These are phyloP conservation scores for Cinchona pubescens DNA, from an alignment of 257 asterid species.

Conservation along the genomic window DNA sequence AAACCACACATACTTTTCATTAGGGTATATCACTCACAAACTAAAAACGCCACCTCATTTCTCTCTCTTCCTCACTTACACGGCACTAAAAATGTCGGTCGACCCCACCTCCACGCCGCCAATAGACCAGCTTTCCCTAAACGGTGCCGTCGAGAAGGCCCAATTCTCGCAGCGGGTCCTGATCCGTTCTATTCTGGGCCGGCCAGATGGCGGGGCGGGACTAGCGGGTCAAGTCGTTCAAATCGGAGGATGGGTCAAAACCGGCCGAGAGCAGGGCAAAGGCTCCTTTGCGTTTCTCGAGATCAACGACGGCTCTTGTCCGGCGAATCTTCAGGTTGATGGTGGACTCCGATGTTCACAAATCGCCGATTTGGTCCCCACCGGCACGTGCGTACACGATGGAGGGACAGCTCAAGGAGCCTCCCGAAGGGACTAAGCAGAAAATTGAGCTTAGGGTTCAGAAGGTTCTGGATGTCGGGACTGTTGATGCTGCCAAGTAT, in stretches of 20 bases:
- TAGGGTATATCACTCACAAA: too few species aligned
- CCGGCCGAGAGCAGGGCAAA: slow-evolving; percentile 86
- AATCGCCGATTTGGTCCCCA: slow-evolving; percentile 65
- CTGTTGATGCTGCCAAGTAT: slow-evolving; percentile 78
- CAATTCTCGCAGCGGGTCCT: slow-evolving; percentile 78
- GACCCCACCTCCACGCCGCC: slow-evolving; percentile 39
- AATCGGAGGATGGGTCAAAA: slow-evolving; percentile 93
- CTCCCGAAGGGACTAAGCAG: slow-evolving; percentile 77
- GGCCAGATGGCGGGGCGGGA: slow-evolving; percentile 73
- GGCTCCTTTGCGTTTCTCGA: slow-evolving; percentile 77
- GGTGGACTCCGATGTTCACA: slow-evolving; percentile 53
- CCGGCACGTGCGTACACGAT: slow-evolving; percentile 83
- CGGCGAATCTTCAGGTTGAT: slow-evolving; percentile 78
- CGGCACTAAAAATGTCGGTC: slow-evolving; percentile 31
- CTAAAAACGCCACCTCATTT: too few species aligned
- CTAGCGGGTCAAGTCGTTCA: slow-evolving; percentile 60
- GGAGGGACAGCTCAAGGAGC: slow-evolving; percentile 63
- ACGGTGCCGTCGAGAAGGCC: slow-evolving; percentile 42
- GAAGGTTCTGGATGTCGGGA: slow-evolving; percentile 62
- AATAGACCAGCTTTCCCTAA: slow-evolving; percentile 43
- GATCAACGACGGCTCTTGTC: slow-evolving; percentile 83
- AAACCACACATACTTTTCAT: too few species aligned
- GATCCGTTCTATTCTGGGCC: slow-evolving; percentile 61
- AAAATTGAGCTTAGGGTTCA: slow-evolving; percentile 70
- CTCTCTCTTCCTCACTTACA: too few species aligned